Evolutionary conservation across 176 grass and related monocot genomes (phyloP), one percentile per base, ranked within the genome.

Genomic region (Coix lacrymajobi): DNA sequence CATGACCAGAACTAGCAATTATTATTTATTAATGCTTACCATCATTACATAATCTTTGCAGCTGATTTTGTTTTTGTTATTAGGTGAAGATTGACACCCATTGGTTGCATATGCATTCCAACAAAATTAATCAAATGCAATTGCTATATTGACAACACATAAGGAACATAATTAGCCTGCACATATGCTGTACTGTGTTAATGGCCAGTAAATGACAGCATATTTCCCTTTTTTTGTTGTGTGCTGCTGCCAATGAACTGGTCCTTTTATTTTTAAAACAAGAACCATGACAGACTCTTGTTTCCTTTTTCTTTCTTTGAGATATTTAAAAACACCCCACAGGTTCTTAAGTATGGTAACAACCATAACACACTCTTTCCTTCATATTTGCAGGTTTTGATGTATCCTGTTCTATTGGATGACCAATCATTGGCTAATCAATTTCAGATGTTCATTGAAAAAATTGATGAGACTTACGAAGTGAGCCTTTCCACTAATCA

Each of bases 391-490:
- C 91, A 97, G 94, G 90, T 98, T 71, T 71, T 98, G 73, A 89
- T 95, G 90, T 95, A 87, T 88, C 96, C 92, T 41, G 79, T 82
- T 37, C 80, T 98, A 22, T 76, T 98, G 44, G 92, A 95, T 66
- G 96, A 98, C 54, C 76, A 87, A 32, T 91, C 82, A 75, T 85
- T 98, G 71, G 90, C 90, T 61, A 88, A 88, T 88, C 90, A 98
- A 83, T 98, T 98, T 68, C 96, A 93, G 71, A 79, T 78, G 22
- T 98, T 98, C 76, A 91, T 98, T 86, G 92, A 98, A 84, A 82
- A 87, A 67, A 79, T 98, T 75, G 96, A 98, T 84, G 76, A 98
- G 69, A 88, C 87, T 36, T 92, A 90, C 51, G 86, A 95, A 90
- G 67, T 98, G 83, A 90, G 88, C 71, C 92, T 98, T 74, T 93